Conservation (phyloP, 257 asterid species). For the Jaltomata sinuosa region DNA sequence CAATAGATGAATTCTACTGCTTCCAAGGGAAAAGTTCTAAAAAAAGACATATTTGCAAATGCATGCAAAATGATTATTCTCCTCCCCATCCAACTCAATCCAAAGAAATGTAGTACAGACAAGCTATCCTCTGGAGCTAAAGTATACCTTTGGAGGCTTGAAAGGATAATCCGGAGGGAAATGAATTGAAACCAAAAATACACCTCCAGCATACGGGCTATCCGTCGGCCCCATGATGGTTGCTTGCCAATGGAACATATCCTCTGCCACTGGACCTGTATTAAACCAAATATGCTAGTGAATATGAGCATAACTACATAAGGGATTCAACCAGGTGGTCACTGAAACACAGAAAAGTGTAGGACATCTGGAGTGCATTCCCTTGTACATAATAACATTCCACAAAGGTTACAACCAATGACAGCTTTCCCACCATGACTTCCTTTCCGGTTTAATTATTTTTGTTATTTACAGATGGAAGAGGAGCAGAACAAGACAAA, state of each 20-base stretch:
- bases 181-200: slow-evolving; percentile 39
- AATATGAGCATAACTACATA: neutral
- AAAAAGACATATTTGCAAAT: neutral
- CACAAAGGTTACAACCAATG: neutral
- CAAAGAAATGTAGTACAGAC: neutral
- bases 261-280: slow-evolving; percentile 3
- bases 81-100: neutral
- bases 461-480: neutral
- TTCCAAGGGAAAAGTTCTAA: neutral
- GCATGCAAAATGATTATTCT: neutral
- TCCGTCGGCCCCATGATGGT: slow-evolving; percentile 42
- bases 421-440: neutral
- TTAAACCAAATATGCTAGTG: neutral
- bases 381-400: neutral
- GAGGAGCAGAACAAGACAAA: neutral
- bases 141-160: slow-evolving; percentile 40
- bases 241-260: slow-evolving; percentile 45
- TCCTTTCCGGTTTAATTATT: neutral
- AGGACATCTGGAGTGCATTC: neutral
- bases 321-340: neutral
- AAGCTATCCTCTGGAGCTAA: neutral
- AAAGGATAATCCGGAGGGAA: slow-evolving; percentile 40
- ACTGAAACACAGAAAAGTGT: neutral
- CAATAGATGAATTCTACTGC: neutral
- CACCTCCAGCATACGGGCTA: slow-evolving; percentile 41